Evolutionary conservation across 2,329 filamentous ascomycete species (phyloP).

Genomic region (Fusarium fujikuroi): DNA sequence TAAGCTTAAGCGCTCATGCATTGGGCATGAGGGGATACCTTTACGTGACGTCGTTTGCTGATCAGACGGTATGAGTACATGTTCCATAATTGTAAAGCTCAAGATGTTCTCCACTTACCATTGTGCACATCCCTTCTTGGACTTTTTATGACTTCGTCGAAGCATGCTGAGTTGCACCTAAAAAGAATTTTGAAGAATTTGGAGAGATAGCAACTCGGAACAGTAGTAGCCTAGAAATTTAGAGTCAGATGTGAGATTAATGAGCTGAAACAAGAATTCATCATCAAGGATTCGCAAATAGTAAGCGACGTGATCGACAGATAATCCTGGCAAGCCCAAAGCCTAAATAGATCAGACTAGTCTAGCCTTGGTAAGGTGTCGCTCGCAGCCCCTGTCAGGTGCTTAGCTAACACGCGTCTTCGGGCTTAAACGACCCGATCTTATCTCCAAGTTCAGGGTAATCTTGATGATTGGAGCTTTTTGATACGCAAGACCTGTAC

Average conservation of each 20-base stretch:
- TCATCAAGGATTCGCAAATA: neutral
- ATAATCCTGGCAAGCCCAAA: fast-evolving
- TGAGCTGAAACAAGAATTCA: neutral
- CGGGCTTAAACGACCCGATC: neutral
- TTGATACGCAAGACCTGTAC: neutral
- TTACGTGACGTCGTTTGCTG: slow-evolving; percentile 33
- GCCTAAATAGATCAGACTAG: fast-evolving
- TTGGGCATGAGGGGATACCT: neutral
- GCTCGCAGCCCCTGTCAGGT: too few relatives aligned
- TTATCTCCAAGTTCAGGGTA: neutral
- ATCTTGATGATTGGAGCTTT: neutral
- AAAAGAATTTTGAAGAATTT: too few relatives aligned
- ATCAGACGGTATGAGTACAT: neutral
- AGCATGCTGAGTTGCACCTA: slow-evolving; percentile 1
- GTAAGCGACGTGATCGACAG: neutral
- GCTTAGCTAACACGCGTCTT: slow-evolving; percentile 37
- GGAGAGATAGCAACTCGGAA: too few relatives aligned
- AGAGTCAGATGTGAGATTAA: neutral
- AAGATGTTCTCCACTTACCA: slow-evolving; percentile 6
- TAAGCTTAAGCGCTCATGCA: fast-evolving
- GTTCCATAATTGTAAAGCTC: fast-evolving
- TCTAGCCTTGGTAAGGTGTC: too few relatives aligned
- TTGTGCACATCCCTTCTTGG: slow-evolving; percentile 25
- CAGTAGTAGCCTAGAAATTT: fast-evolving
- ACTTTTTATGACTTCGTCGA: slow-evolving; percentile 37